Evolutionary conservation across 805 yeast genomes (phyloP).

Genomic region (Hanseniaspora hatyaiensis): DNA sequence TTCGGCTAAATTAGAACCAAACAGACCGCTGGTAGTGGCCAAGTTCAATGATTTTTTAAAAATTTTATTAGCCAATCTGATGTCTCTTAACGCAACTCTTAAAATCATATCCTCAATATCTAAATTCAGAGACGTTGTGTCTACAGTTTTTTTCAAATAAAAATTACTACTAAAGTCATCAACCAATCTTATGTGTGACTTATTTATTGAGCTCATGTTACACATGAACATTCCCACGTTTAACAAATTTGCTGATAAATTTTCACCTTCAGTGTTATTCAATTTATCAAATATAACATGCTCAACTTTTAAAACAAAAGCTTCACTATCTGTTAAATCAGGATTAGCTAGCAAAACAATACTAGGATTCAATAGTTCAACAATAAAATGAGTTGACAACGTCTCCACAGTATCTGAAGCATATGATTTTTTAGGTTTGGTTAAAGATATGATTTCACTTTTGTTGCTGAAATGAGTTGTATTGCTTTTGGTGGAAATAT

Average conservation of each 20-base stretch:
- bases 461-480: too few species aligned
- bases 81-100: constrained; percentile 78
- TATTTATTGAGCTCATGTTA: constrained; percentile 56
- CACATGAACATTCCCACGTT: constrained; percentile 81
- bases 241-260: constrained; percentile 53
- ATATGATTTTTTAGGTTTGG: too few species aligned
- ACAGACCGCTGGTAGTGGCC: constrained; percentile 24
- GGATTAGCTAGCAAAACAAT: constrained; percentile 75
- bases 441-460: too few species aligned
- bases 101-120: constrained; percentile 70
- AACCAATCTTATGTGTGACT: constrained; percentile 54
- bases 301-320: constrained; percentile 68
- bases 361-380: constrained; percentile 68
- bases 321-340: constrained; percentile 56
- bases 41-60: constrained; percentile 58
- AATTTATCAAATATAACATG: constrained; percentile 43
- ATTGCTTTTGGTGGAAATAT: constrained; percentile 11
- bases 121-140: constrained; percentile 53
- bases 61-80: constrained; percentile 63
- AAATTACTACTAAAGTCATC: constrained; percentile 81
- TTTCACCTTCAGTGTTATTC: constrained; percentile 54
- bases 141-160: constrained; percentile 58
- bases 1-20: constrained; percentile 18
- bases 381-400: constrained; percentile 35
- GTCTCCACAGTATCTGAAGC: constrained; percentile 3